These are phyloP conservation scores for Aspergillus diversus DNA, from an alignment of 495 filamentous ascomycete species.

Conservation along the genomic window DNA sequence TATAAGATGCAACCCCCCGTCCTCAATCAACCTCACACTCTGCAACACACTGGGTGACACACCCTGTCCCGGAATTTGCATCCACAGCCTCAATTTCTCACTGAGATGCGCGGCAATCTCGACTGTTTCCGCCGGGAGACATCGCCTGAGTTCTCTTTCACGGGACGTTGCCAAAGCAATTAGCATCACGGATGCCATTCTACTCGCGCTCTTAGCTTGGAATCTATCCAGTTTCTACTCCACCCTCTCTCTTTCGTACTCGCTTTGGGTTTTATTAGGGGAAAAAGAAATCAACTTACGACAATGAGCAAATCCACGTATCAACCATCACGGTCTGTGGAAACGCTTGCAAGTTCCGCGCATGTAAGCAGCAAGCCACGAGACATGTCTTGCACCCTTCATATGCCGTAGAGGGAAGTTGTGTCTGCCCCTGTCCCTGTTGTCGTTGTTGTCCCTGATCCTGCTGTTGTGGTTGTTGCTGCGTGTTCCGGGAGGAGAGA, in stretches of 20 bases:
- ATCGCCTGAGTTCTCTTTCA: slow-evolving; percentile 11
- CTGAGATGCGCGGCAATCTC: slow-evolving; percentile 28
- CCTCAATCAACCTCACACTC: slow-evolving; percentile 24
- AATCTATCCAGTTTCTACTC: too few species aligned
- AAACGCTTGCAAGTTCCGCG: slow-evolving; percentile 41
- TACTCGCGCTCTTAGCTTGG: background rate
- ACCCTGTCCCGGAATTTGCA: slow-evolving; percentile 22
- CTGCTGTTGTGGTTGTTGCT: background rate
- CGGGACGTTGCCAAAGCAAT: slow-evolving; percentile 24
- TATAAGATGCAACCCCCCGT: slow-evolving; percentile 10
- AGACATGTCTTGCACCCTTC: slow-evolving; percentile 42
- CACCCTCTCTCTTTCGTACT: too few species aligned
- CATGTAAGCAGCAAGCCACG: slow-evolving; percentile 46
- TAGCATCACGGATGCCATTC: slow-evolving; percentile 32
- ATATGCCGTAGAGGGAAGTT: slow-evolving; percentile 25
- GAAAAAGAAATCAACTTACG: slow-evolving; percentile 32
- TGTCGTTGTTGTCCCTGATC: background rate
- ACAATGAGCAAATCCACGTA: slow-evolving; percentile 54
- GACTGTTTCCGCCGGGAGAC: slow-evolving; percentile 18
- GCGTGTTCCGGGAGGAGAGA: slow-evolving; percentile 30
- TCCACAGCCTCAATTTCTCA: slow-evolving; percentile 23
- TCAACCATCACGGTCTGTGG: slow-evolving; percentile 49
- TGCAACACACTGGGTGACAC: slow-evolving; percentile 32
- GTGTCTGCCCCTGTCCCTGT: slow-evolving; percentile 5
- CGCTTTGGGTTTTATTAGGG: background rate